Evolutionary conservation across 2,329 filamentous ascomycete species (phyloP).

Genomic region (Cylindrodendrum hubeiense): DNA sequence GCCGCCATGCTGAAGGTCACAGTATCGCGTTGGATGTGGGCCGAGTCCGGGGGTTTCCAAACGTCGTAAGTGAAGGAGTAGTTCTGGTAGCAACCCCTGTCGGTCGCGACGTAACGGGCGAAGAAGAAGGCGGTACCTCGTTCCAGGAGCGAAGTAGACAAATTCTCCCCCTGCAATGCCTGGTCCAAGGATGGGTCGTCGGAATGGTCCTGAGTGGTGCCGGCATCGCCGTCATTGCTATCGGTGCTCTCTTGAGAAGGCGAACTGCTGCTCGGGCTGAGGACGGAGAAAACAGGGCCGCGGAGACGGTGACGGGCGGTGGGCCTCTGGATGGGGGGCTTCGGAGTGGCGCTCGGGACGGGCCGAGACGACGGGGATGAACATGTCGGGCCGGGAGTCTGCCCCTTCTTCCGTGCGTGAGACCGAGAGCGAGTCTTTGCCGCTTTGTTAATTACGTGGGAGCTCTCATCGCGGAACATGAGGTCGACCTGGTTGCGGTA

Average conservation of each 20-base stretch:
- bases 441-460: conserved; percentile 66
- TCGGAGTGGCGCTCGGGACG: conserved; percentile 12
- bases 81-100: conserved; percentile 61
- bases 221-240: conserved; percentile 26
- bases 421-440: conserved; percentile 48
- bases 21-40: conserved; percentile 54
- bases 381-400: conserved; percentile 29
- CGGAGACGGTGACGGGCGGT: conserved; percentile 24
- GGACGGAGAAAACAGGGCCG: conserved; percentile 40
- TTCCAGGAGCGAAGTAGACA: conserved; percentile 52
- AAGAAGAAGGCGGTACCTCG: conserved; percentile 64
- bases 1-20: conserved; percentile 66
- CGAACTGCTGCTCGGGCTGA: conserved; percentile 42
- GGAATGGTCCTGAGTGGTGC: conserved; percentile 21
- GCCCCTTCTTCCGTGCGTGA: conserved; percentile 40
- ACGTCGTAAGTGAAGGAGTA: conserved; percentile 67
- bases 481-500: conserved; percentile 68
- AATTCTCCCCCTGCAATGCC: conserved; percentile 18
- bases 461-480: conserved; percentile 70
- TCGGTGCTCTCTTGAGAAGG: conserved; percentile 37
- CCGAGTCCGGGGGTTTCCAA: conserved; percentile 58
- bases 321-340: conserved; percentile 21
- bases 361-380: conserved; percentile 33
- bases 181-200: conserved; percentile 36
- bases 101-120: conserved; percentile 62